phyloP scores from a whole-genome alignment of 106 monocot genomes.

The Apostasia shenzhenica region DNA sequence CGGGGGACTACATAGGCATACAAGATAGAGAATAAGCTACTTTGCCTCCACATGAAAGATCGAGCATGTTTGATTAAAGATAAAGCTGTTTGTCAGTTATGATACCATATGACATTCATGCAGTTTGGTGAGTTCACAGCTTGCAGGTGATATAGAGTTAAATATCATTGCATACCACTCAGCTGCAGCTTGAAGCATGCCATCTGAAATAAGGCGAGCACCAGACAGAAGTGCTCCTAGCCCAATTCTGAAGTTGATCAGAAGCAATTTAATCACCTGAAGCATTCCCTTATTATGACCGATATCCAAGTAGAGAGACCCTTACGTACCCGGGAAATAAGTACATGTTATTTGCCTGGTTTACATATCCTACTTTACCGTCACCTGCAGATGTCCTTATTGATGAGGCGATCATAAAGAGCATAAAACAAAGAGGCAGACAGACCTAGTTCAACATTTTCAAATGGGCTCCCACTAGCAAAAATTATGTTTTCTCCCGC shows the following conservation, averaged over 20 bases:
- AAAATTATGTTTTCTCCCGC: slow-evolving; percentile 89
- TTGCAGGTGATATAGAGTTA: too few species aligned
- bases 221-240: slow-evolving; percentile 97
- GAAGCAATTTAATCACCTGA: slow-evolving; percentile 8
- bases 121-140: too few species aligned
- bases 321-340: slow-evolving; percentile 89
- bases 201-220: slow-evolving; percentile 81
- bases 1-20: too few species aligned
- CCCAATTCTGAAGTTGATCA: slow-evolving; percentile 65
- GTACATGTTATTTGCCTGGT: slow-evolving; percentile 99
- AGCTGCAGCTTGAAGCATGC: slow-evolving; percentile 97
- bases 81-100: too few species aligned
- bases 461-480: slow-evolving; percentile 98
- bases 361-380: slow-evolving; percentile 74
- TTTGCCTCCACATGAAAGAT: too few species aligned
- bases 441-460: slow-evolving; percentile 73
- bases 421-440: slow-evolving; percentile 4
- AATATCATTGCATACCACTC: slow-evolving; percentile 54
- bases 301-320: background rate
- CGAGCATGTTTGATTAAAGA: too few species aligned
- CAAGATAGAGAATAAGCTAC: too few species aligned
- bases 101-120: too few species aligned
- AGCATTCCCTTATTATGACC: slow-evolving; percentile 1
- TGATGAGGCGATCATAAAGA: slow-evolving; percentile 4
- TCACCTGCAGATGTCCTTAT: slow-evolving; percentile 41